Conservation (phyloP, 805 yeast genomes). For the Saccharomyces cerevisiae region DNA sequence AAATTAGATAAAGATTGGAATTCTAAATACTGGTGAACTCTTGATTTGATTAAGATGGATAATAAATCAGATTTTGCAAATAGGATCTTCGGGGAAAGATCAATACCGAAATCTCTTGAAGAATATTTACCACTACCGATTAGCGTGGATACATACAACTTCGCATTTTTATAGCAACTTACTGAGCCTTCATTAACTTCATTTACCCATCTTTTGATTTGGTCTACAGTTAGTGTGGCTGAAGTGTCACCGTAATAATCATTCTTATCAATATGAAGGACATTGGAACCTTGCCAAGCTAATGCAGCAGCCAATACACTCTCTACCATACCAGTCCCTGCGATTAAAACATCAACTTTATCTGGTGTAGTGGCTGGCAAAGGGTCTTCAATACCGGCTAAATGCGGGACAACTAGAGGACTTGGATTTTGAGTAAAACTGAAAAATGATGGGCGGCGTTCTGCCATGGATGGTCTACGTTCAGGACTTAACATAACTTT, state of each 20-base stretch:
- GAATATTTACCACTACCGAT: constrained; percentile 35
- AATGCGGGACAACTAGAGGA: constrained; percentile 47
- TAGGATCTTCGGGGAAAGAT: constrained; percentile 75
- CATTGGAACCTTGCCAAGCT: constrained; percentile 97
- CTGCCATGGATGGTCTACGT: constrained; percentile 60
- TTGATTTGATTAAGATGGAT: constrained; percentile 66
- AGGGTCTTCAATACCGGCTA: constrained; percentile 75
- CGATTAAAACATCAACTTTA: constrained; percentile 77
- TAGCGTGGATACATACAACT: constrained; percentile 66
- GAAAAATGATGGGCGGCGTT: constrained; percentile 50
- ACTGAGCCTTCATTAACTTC: constrained; percentile 44
- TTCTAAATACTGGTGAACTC: constrained; percentile 87
- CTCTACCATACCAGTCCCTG: constrained; percentile 89
- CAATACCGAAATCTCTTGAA: constrained; percentile 77
- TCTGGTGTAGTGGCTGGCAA: constrained; percentile 52
- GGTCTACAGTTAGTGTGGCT: constrained; percentile 82
- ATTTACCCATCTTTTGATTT: constrained; percentile 73
- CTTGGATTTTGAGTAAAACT: constrained; percentile 9
- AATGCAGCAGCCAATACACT: constrained; percentile 86
- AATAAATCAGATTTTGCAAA: constrained; percentile 87
- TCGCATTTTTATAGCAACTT: constrained; percentile 55
- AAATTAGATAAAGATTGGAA: constrained; percentile 82
- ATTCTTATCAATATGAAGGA: constrained; percentile 80
- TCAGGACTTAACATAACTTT: constrained; percentile 26
- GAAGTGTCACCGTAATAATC: constrained; percentile 82